phyloP scores from a whole-genome alignment of 2,329 filamentous ascomycete genomes.

The Coniochaeta sp. region DNA sequence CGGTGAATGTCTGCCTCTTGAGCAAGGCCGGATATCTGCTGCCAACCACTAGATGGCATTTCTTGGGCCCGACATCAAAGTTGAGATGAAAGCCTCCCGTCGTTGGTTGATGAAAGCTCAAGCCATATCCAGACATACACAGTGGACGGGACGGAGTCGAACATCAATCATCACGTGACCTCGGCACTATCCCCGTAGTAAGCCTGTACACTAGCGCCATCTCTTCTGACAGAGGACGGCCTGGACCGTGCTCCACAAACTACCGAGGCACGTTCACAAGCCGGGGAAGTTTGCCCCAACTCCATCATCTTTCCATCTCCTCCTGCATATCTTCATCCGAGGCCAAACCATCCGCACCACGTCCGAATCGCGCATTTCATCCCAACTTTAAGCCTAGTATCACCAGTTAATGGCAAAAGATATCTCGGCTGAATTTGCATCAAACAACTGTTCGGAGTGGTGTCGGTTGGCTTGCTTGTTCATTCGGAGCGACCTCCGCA shows the following conservation, averaged over 20 bases:
- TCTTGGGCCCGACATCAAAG: too few species aligned
- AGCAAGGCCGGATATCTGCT: neutral
- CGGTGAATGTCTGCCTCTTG: neutral
- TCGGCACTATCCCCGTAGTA: too few species aligned
- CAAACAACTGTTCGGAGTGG: neutral
- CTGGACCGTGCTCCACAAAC: slow-evolving; percentile 1
- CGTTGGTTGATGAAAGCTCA: too few species aligned
- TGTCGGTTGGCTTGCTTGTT: neutral
- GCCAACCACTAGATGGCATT: neutral
- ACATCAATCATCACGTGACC: too few species aligned
- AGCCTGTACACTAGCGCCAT: too few species aligned
- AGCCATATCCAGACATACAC: too few species aligned
- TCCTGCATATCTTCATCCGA: neutral
- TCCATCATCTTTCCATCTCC: neutral
- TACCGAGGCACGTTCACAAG: slow-evolving; percentile 14
- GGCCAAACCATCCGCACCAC: slow-evolving; percentile 2
- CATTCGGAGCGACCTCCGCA: neutral
- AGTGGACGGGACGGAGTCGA: too few species aligned
- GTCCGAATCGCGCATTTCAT: neutral
- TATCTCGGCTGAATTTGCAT: neutral
- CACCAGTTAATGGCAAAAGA: neutral
- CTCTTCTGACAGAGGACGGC: too few species aligned
- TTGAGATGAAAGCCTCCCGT: too few species aligned
- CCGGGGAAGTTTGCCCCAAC: slow-evolving; percentile 5
- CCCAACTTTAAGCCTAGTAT: neutral